Conservation (phyloP, 2,329 filamentous ascomycete genomes). For the Microdochium nivale region DNA sequence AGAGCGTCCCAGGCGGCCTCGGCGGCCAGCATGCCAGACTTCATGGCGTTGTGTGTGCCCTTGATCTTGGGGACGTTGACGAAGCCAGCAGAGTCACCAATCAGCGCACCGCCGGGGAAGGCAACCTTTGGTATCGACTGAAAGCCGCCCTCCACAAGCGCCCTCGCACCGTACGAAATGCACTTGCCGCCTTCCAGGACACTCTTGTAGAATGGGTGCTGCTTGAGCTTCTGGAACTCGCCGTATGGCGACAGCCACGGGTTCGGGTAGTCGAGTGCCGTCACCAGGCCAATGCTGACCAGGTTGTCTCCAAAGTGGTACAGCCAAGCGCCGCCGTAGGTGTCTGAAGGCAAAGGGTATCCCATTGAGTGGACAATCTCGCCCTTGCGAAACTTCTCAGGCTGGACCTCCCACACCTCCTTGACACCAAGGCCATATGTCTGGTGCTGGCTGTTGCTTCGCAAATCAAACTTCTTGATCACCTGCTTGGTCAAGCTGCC, state of each 20-base stretch:
- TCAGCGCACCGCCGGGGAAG: slow-evolving; percentile 90
- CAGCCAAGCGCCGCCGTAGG: slow-evolving; percentile 98
- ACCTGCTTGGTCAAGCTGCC: slow-evolving; percentile 93
- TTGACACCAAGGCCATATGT: slow-evolving; percentile 94
- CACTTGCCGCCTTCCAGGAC: slow-evolving; percentile 95
- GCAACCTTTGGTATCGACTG: slow-evolving; percentile 96
- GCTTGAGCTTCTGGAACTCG: slow-evolving; percentile 98
- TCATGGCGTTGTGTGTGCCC: slow-evolving; percentile 96
- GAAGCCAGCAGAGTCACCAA: slow-evolving; percentile 93
- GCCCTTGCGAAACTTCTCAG: slow-evolving; percentile 84
- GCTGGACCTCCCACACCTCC: slow-evolving; percentile 94
- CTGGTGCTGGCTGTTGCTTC: slow-evolving; percentile 83
- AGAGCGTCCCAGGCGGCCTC: slow-evolving; percentile 82
- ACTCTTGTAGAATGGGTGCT: slow-evolving; percentile 81
- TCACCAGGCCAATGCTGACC: slow-evolving; percentile 83
- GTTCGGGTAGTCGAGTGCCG: slow-evolving; percentile 91
- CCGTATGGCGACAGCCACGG: slow-evolving; percentile 93
- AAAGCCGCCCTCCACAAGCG: slow-evolving; percentile 89
- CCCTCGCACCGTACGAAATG: slow-evolving; percentile 89
- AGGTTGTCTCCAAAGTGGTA: slow-evolving; percentile 98
- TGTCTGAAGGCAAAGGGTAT: slow-evolving; percentile 79
- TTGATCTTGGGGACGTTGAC: slow-evolving; percentile 98
- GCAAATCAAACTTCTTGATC: slow-evolving; percentile 85
- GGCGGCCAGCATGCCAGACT: slow-evolving; percentile 91
- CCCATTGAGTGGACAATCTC: slow-evolving; percentile 85